Evolutionary conservation across 2,329 filamentous ascomycete genomes (phyloP), one percentile per base, ranked within the genome.

Genomic region (Cryoendolithus antarcticus): DNA sequence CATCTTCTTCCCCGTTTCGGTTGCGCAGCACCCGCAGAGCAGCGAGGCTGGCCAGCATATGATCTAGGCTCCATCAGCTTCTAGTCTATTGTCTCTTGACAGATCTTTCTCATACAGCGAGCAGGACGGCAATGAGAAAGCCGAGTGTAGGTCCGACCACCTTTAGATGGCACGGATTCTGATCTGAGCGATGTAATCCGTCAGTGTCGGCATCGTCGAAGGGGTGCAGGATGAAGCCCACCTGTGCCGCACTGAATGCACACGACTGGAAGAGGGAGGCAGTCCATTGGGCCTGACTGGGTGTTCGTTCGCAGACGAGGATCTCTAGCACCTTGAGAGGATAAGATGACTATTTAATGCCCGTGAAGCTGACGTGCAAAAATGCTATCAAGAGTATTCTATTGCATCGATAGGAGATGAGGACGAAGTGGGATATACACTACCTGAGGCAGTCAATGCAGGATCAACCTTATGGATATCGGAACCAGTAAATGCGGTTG

Each of bases 81-180:
- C 24, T 8, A 6, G 24, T 7, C 7, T 27, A 27, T 27, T 8
- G 24, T 19, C 24, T 6, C 24, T 27, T 27, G 6, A 27, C 5
- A 6, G 24, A 8, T 27, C 24, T 7, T 8, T 21, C 10, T 21
- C 46, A 10, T 44, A 50, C 49, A 24, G 58, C 58, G 44, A 59
- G 50, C 15, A 53, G 46, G 21, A 61, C 48, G 9, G 50, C 55
- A 11, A 52, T 46, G 8, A 54, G 36, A 46, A 61, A 61, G 10
- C 58, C 58, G 4, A 60, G 45, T 4, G 58, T 61, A n/a, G 58
- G 58, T 8, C 58, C 58, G 6, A 61, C 58, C 5, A 61, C 45
- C 45, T 61, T 61, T 41, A 59, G 45, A 37, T 61, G 56, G 47
- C 58, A 61, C 11, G 58, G 58, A 34, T 60, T 60, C 39, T 61